Conservation (phyloP, 257 asterid genomes). For the Solanum virginianum region DNA sequence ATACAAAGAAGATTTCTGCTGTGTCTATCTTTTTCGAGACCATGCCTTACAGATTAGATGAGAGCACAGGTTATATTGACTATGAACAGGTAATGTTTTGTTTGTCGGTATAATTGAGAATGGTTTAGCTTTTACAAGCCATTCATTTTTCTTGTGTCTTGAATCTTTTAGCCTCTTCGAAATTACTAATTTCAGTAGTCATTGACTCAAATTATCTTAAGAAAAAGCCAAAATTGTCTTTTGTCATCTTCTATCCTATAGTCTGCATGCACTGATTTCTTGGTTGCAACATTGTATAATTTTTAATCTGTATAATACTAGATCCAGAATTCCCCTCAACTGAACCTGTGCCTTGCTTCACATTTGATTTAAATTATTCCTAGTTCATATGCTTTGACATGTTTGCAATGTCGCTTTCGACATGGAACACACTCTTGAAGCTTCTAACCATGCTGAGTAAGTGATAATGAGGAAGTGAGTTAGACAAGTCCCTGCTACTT, state of each 20-base stretch:
- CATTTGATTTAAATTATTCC: not conserved
- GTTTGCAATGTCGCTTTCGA: not conserved
- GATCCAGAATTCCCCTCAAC: not conserved
- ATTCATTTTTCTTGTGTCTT: not conserved
- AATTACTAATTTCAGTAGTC: not conserved
- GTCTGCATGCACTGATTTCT: not conserved
- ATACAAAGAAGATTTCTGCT: constrained; percentile 85
- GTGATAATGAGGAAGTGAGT: not conserved
- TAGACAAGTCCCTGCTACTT: not conserved
- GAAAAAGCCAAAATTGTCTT: not conserved
- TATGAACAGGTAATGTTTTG: constrained; percentile 65
- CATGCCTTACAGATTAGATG: constrained; percentile 94
- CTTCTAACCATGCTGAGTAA: not conserved
- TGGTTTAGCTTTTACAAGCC: not conserved
- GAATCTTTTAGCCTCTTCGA: not conserved
- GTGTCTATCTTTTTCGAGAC: constrained; percentile 96
- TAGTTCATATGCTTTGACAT: not conserved
- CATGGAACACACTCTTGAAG: not conserved
- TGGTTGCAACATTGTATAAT: not conserved
- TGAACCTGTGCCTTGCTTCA: not conserved
- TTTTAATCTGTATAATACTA: not conserved
- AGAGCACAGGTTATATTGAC: constrained; percentile 89
- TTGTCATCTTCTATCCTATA: not conserved
- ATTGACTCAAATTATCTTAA: not conserved
- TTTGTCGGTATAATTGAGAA: not conserved